Conservation (phyloP, 805 yeast genomes). For the Saturnispora quitensis region DNA sequence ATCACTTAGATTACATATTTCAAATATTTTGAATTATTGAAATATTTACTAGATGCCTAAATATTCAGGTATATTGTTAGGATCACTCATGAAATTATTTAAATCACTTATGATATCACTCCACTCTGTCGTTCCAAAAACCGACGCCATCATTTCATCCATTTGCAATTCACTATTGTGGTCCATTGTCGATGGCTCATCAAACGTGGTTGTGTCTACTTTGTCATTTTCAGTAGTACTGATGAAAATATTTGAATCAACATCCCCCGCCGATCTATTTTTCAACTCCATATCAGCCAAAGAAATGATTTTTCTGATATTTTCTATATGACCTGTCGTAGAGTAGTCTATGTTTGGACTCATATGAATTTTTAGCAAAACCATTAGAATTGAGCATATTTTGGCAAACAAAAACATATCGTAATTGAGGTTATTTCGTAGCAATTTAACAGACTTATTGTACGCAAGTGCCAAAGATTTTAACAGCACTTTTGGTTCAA, state of each 20-base stretch:
- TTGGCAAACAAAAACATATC: constrained; percentile 2
- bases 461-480: background rate
- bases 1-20: too few relatives aligned
- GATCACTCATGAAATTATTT: constrained; percentile 1
- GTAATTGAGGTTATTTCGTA: background rate
- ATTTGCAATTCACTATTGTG: background rate
- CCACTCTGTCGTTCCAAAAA: background rate
- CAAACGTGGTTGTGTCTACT: background rate
- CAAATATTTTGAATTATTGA: too few relatives aligned
- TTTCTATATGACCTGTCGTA: background rate
- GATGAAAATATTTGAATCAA: background rate
- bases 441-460: background rate
- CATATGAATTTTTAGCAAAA: background rate
- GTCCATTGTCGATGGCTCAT: background rate
- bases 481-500: background rate
- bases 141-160: background rate
- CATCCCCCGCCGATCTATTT: background rate
- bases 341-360: background rate
- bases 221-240: background rate
- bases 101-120: constrained; percentile 1
- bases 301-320: background rate
- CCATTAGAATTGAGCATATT: background rate
- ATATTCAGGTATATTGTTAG: background rate
- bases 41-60: background rate
- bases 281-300: background rate